Evolutionary conservation across 768 basidiomycete species (phyloP), one percentile per base, ranked within the genome.

Genomic region (Lactarius trivialis): DNA sequence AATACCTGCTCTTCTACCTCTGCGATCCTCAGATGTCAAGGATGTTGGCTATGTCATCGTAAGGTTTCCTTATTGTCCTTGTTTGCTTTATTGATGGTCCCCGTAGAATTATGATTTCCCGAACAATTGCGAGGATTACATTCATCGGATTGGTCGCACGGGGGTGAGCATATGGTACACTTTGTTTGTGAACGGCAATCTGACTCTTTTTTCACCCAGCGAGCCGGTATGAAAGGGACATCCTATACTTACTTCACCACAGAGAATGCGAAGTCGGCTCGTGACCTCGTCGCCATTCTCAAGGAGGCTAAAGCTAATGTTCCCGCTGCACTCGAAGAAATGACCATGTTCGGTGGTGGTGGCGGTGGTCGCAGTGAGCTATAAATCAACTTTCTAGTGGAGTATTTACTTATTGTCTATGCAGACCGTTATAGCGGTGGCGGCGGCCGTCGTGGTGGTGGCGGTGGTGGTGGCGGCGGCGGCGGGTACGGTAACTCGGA

Each of bases 81-180:
- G 19, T 55, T 55, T 65, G 39, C 9, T 41, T 48, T 55, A 34
- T 45, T 43, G 3, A 48, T 21, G 5, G 45, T 48, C 12, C 12
- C 37, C 56, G 3, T 67, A 95, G 93, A 94, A 94, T 76, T 95
- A 91, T 73, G 95, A 98, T 73, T 97, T 98, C 80, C 94, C 95
- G 1, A 97, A 97, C 77, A 95, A 96, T 72, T 92, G 91, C 71
- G 94, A 96, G 78, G 95, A 97, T 75, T 98, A 98, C 76, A 93
- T 98, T 64, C 96, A 99, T 77, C 93, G 96, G 68, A 99, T 99
- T 71, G 97, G 96, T 66, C 93, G 96, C 73, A 97, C 96, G 67
- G 95, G 95, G 60, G 91, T 92, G 74, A 51, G 82, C 73, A 7
- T 19, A 0, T 58, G 49, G 15, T 34, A 9, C 15, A 21, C 28